A percentile compares a stretch with the other conserved stretches of the same genome.
phyloP scores from a whole-genome alignment of 129 eudicot species.

The Flaveria sonorensis region DNA sequence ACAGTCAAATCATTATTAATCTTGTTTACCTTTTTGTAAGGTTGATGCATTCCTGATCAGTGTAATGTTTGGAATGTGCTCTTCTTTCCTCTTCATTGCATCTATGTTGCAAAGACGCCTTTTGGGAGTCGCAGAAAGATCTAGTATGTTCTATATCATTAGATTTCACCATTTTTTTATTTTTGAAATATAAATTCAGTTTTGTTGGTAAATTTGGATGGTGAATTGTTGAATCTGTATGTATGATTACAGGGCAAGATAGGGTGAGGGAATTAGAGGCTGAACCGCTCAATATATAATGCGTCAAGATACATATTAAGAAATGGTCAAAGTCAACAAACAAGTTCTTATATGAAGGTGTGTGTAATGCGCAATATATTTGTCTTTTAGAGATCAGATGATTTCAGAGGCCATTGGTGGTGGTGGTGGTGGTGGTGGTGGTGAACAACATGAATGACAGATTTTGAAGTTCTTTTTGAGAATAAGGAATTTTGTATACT shows the following conservation, averaged over 20 bases:
- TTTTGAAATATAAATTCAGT: neutral
- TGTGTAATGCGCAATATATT: constrained; percentile 29
- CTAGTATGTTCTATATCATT: constrained; percentile 55
- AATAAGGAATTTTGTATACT: constrained; percentile 37
- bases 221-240: constrained; percentile 2
- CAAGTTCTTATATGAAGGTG: constrained; percentile 26
- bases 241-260: constrained; percentile 40
- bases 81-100: constrained; percentile 86
- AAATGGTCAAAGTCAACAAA: constrained; percentile 24
- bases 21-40: constrained; percentile 35
- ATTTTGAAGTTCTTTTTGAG: constrained; percentile 20
- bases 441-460: constrained; percentile 29
- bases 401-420: constrained; percentile 7
- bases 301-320: constrained; percentile 18
- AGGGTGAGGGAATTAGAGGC: constrained; percentile 39
- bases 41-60: constrained; percentile 96
- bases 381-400: constrained; percentile 17
- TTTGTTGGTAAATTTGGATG: neutral
- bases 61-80: constrained; percentile 98
- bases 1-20: neutral
- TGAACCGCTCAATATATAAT: constrained; percentile 35
- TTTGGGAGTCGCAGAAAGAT: constrained; percentile 69
- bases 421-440: neutral
- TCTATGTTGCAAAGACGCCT: constrained; percentile 85
- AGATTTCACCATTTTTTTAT: neutral